Base-by-base conservation (phyloP, 2,329 filamentous ascomycete genomes). In the Aspergillus sp. region DNA sequence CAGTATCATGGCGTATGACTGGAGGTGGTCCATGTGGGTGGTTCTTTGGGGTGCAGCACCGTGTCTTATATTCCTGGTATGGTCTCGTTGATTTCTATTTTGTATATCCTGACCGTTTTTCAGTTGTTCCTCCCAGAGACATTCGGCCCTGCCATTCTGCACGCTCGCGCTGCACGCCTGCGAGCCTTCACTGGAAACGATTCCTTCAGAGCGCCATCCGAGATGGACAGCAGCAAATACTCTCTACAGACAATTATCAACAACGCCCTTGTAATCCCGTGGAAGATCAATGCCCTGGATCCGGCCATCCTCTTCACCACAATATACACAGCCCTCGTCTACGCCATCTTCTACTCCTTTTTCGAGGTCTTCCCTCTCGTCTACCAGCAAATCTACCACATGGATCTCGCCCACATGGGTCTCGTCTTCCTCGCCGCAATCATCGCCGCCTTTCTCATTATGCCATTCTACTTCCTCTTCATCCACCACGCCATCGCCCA, bases 251-350 rank as follows among this genome's bases (percentile, higher is more conserved):
- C 27, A 8, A 43, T 62, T 6, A 7, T 63, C 2, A 54, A 49
- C 21, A 61, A 87, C 39, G 82, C 85, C 0, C 76, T 90, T 19
- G 81, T 87, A 71, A 84, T 84, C 71, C 87, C 86, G 2, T 71
- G 83, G 14, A 79, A 85, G 70, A 84, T 88, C 64, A 85, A 80
- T 6, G 61, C 86, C 67, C 82, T 84, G 66, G 85, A 87, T 56
- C 86, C 86, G 0, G 82, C 85, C 11, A 80, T 89, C 2, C 69
- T 83, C 5, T 87, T 88, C 70, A 80, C 84, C 1, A 83, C 85
- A 65, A 56, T 86, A 39, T 89, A 88, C 71, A 84, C 82, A 3
- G 81, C 81, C 54, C 79, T 88, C 63, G 81, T 84, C 63, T 89
- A 75, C 55, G 73, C 65, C 23, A 73, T 76, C 15, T 74, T 74